These are phyloP conservation scores for Cladosporium velox DNA, from an alignment of 2,329 filamentous ascomycete genomes.

Conservation along the genomic window DNA sequence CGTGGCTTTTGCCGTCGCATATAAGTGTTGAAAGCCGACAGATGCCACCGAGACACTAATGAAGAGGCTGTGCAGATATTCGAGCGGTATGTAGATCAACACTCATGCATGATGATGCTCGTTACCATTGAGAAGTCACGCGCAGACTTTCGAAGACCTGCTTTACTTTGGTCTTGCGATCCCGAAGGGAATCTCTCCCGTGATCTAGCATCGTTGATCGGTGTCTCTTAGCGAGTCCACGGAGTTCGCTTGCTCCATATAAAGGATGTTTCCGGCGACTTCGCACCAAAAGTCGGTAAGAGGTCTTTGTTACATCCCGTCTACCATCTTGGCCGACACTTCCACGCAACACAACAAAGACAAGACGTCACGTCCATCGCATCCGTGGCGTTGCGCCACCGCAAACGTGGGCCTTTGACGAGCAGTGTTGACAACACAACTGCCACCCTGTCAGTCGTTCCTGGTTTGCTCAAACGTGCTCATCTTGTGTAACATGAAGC, in stretches of 20 bases:
- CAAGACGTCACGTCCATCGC: not conserved
- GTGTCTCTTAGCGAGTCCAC: not conserved
- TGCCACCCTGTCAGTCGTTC: not conserved
- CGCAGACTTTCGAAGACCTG: not conserved
- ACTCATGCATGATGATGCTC: not conserved
- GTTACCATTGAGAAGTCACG: not conserved
- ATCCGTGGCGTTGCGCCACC: not conserved
- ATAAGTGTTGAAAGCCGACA: not conserved
- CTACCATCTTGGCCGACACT: not conserved
- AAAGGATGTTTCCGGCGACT: not conserved
- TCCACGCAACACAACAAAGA: not conserved
- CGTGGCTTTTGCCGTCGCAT: not conserved
- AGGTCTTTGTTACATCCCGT: not conserved
- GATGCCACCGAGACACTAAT: not conserved
- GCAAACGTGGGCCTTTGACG: slow-evolving; percentile 6
- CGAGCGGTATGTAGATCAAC: not conserved
- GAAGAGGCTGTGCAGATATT: not conserved
- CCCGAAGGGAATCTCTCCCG: not conserved
- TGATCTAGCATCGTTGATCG: not conserved
- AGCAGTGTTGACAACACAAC: not conserved
- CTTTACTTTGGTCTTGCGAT: not conserved
- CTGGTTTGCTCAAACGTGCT: not conserved
- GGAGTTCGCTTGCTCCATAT: not conserved
- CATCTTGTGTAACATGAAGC: not conserved
- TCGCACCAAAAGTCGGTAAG: not conserved